phyloP scores from a whole-genome alignment of 352 stramenopile genomes.

The Globisporangium nunn region DNA sequence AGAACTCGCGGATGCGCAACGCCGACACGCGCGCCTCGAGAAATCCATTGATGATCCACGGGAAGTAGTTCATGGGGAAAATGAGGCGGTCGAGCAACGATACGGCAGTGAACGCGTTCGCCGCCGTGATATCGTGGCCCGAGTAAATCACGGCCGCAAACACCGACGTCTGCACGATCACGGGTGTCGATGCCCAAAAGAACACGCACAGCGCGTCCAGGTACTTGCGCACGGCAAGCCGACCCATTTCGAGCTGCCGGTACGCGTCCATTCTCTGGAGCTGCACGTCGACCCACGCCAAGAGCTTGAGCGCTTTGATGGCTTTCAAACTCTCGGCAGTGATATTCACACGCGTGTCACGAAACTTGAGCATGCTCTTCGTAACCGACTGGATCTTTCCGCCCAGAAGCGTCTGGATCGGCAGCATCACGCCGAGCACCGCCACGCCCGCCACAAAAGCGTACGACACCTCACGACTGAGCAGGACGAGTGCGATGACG shows the following conservation, averaged over 20 bases:
- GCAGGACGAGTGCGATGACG: conserved; percentile 56
- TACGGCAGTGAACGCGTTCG: conserved; percentile 80
- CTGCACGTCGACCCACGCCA: conserved; percentile 53
- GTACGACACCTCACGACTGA: conserved; percentile 75
- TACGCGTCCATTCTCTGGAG: conserved; percentile 39
- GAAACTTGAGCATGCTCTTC: conserved; percentile 62
- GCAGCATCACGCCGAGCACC: conserved; percentile 76
- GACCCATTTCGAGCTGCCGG: conserved; percentile 56
- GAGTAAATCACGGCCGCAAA: conserved; percentile 73
- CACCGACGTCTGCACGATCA: conserved; percentile 81
- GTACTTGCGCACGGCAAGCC: conserved; percentile 79
- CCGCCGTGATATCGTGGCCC: conserved; percentile 63
- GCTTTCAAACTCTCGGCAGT: conserved; percentile 59
- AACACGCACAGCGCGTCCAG: conserved; percentile 87
- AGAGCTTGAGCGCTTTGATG: conserved; percentile 75
- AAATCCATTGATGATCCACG: conserved; percentile 89
- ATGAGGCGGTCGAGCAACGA: conserved; percentile 85
- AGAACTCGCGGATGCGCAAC: conserved; percentile 58
- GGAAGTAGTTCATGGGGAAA: conserved; percentile 90
- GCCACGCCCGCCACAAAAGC: conserved; percentile 78
- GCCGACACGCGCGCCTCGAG: conserved; percentile 82
- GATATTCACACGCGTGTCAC: conserved; percentile 68
- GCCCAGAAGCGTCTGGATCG: conserved; percentile 73
- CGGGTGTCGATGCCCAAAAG: conserved; percentile 86
- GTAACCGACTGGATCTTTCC: conserved; percentile 75